Conservation (phyloP, 78 protist species). For the Dictyostelium intermedium region DNA sequence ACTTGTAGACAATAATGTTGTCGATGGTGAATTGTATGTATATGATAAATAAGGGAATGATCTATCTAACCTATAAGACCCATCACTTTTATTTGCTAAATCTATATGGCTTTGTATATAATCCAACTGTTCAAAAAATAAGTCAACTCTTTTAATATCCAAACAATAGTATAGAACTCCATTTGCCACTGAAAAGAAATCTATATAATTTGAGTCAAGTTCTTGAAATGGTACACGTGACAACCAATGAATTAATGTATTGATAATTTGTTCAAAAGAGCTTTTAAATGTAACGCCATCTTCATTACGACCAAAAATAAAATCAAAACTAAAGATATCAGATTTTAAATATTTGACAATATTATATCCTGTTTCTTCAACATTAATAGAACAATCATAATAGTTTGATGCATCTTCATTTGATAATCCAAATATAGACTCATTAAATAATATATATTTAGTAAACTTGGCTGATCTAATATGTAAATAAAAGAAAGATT, state of each 20-base stretch:
- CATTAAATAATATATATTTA: too few relatives aligned
- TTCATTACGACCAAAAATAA: background rate
- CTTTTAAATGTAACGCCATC: background rate
- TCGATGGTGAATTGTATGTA: background rate
- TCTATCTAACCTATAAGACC: background rate
- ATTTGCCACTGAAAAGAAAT: background rate
- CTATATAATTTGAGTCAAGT: too few relatives aligned
- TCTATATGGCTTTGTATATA: background rate
- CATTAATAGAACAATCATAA: background rate
- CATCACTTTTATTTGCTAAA: background rate
- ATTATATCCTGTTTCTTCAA: background rate
- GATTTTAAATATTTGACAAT: background rate
- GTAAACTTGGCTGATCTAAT: background rate
- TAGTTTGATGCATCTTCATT: background rate
- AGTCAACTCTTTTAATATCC: background rate
- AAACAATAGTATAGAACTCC: background rate
- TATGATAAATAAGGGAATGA: background rate
- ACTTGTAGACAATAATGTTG: background rate
- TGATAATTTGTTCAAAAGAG: background rate
- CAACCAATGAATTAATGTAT: background rate
- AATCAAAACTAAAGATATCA: background rate
- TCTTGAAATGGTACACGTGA: background rate
- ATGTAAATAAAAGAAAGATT: background rate
- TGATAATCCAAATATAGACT: background rate
- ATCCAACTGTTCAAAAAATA: background rate